Evolutionary conservation across 2,329 filamentous ascomycete species (phyloP).

Genomic region (Phoma sp.): DNA sequence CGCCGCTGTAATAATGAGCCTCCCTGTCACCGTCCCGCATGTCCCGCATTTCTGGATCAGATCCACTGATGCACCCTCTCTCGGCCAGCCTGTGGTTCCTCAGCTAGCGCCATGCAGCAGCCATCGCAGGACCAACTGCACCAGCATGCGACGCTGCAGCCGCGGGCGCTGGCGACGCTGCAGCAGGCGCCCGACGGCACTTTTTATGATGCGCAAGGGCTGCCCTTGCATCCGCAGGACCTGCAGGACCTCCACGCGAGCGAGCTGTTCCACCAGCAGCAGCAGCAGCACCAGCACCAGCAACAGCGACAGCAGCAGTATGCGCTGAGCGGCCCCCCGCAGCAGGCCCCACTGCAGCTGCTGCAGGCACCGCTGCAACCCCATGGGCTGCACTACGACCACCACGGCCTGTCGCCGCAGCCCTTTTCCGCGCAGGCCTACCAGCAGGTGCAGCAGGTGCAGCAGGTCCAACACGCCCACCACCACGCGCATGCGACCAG

Average conservation of each 20-base stretch:
- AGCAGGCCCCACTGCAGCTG: conserved; percentile 9
- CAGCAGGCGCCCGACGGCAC: conserved; percentile 39
- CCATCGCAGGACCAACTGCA: conserved; percentile 23
- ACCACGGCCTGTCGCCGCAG: conserved; percentile 32
- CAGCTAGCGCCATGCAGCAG: conserved; percentile 28
- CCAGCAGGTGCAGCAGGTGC: conserved; percentile 25
- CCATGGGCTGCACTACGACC: conserved; percentile 47
- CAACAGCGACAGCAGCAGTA: conserved; percentile 22
- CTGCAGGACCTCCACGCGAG: conserved; percentile 51
- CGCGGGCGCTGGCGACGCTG: conserved; percentile 35
- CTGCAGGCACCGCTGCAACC: conserved; percentile 13
- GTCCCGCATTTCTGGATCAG: conserved; percentile 13
- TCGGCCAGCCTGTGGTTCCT: conserved; percentile 11
- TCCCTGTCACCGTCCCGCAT: conserved; percentile 9
- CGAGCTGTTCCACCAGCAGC: conserved; percentile 35
- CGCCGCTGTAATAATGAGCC: conserved; percentile 15
- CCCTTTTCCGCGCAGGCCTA: conserved; percentile 26
- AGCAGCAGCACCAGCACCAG: conserved; percentile 24
- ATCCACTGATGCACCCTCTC: conserved; percentile 12
- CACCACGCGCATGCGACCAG: conserved; percentile 28
- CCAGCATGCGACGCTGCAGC: conserved; percentile 20
- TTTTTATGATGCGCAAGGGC: conserved; percentile 27
- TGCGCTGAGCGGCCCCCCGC: conserved; percentile 28
- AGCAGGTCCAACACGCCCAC: conserved; percentile 3
- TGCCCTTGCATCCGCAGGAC: conserved; percentile 33